Evolutionary conservation across 257 asterid species (phyloP), one percentile per base, ranked within the genome.

Genomic region (Cynanchum wilfordii): DNA sequence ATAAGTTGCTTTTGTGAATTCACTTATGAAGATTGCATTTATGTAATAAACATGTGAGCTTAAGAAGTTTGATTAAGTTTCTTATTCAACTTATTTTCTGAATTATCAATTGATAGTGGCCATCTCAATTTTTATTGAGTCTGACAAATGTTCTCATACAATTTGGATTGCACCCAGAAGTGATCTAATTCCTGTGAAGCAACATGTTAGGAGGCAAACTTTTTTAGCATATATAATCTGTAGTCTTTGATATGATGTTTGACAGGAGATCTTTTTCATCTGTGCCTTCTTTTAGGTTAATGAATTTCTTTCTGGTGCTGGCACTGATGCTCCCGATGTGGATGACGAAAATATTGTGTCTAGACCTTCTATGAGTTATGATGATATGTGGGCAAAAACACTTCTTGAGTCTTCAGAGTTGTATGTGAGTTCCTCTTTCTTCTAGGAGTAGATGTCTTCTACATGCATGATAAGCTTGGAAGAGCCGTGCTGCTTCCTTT

Each of bases 361-460:
- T 71, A 88, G 99, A 77, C 95, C 92, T 77, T 95, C 99, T 65
- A 89, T 87, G 89, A 95, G 96, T 82, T 92, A 92, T 72, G 98
- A 95, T 79, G 99, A 95, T 85, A 90, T 95, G 99, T 95, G 99
- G 99, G 99, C 99, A 56, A 95, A 95, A 90, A 90, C 98, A 42
- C 96, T 95, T 79, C 76, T 95, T 71, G 97, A 92, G 90, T 81
- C 99, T 0, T 81, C 96, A 20, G 98, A 93, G 82, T 79, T 81
- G 86, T 96, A 86, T 94, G 99, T 91, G 67, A 84, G 73, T 44
- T 62, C 60, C 79, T 66, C 9, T 16, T 30, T 42, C 20, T 30
- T 36, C 20, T 64, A 16, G 5, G 47, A 10, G 22, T 69, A 33
- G 29, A 69, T 49, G 40, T 9, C 13, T 69, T 10, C 25, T 47